Base-by-base conservation (phyloP, 352 stramenopile genomes). In the Globisporangium middletonii region DNA sequence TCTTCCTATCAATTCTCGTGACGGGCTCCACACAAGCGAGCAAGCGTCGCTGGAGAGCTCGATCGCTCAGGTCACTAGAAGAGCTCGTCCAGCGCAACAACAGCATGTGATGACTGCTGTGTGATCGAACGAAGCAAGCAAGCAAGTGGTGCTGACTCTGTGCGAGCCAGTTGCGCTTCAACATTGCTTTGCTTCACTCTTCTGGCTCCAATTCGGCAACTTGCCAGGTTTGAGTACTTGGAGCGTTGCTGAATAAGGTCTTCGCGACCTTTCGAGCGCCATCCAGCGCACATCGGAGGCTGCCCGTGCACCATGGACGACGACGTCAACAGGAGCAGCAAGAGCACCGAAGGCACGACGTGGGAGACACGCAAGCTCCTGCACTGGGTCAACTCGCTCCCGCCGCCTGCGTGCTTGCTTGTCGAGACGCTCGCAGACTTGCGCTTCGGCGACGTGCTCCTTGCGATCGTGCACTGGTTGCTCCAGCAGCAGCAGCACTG, bases 341-440 rank as follows among this genome's bases (percentile, higher is more conserved):
- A 23, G 3, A 45, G 3, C 38, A 35, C 23, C 23, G 23, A 23
- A 23, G 23, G 33, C 6, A 11, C 33, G 33, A 53, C 26, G 42
- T 58, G 69, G 28, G 62, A 59, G 2, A 54, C 60, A 51, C 75
- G 79, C 23, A 64, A 82, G 60, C 62, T 88, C 41, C 55, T 91
- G 45, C 81, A 91, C 52, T 91, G 79, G 79, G 53, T 91, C 51
- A 91, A 91, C 64, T 88, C 81, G 30, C 59, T 89, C 49, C 81
- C 79, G 15, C 55, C 86, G 16, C 69, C 77, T 15, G 68, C 63
- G 47, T 89, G 81, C 57, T 60, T 87, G 56, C 57, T 91, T 23
- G 75, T 91, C 4, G 77, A 84, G 9, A 59, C 71, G 3, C 69
- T 89, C 16, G 57, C 51, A 1, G 78, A 85, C 26, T 57, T 91